Conservation (phyloP, 1,284 basidiomycete species). For the Ceratobasidium sp. region DNA sequence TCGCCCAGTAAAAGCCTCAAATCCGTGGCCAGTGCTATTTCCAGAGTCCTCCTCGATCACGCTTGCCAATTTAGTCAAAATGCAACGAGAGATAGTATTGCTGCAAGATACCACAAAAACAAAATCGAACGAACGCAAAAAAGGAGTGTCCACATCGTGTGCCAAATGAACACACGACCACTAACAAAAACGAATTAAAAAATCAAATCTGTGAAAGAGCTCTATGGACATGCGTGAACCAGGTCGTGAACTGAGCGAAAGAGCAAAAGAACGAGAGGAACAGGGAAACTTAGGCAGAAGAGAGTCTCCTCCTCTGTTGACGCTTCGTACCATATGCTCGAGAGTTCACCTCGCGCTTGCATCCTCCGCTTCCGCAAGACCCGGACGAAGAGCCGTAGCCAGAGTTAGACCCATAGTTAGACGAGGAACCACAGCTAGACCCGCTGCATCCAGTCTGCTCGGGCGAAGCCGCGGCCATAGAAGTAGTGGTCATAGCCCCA, state of each 20-base stretch:
- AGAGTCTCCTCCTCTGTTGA: constrained; percentile 19
- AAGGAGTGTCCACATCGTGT: constrained; percentile 1
- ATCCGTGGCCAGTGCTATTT: neutral
- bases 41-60: no score
- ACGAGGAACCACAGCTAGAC: constrained; percentile 19
- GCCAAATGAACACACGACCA: neutral
- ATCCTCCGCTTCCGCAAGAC: constrained; percentile 28
- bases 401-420: no score
- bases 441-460: constrained; percentile 33
- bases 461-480: neutral
- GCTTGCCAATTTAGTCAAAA: no score
- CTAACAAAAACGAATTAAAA: constrained; percentile 10
- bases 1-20: neutral
- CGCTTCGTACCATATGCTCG: constrained; percentile 26
- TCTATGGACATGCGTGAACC: constrained; percentile 13
- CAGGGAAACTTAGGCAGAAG: constrained; percentile 1
- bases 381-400: neutral
- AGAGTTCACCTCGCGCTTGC: constrained; percentile 1
- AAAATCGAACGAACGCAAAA: constrained; percentile 9
- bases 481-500: constrained; percentile 25
- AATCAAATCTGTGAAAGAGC: neutral
- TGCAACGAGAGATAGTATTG: no score
- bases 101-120: neutral
- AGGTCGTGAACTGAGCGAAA: neutral
- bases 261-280: neutral